Percentiles rank a stretch among this genome's conserved stretches.
Conservation (phyloP, 768 basidiomycete genomes). For the Macrolepiota fuliginosa region DNA sequence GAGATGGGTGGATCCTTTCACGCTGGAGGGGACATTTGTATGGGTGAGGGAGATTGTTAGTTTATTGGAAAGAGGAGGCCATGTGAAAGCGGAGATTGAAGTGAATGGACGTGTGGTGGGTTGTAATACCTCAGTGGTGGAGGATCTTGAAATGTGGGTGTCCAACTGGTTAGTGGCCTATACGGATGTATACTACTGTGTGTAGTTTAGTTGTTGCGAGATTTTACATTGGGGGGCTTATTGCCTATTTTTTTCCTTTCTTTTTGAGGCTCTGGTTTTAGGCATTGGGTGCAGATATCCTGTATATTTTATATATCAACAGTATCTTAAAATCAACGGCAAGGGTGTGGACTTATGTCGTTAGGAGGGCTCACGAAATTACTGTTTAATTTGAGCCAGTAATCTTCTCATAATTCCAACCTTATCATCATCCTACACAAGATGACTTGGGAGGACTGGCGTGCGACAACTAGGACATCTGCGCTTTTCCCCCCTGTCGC, state of each 20-base stretch:
- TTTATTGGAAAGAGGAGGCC: background rate
- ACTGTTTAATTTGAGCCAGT: slow-evolving; percentile 5
- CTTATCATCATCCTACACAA: slow-evolving; percentile 14
- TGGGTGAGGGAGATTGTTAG: background rate
- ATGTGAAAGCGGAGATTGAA: background rate
- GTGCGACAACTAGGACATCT: slow-evolving; percentile 24
- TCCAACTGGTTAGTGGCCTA: too few relatives aligned
- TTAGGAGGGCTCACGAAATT: background rate
- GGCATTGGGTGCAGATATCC: background rate
- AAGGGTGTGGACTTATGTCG: background rate
- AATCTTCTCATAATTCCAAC: slow-evolving; percentile 11
- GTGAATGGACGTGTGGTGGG: background rate
- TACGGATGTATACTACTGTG: background rate
- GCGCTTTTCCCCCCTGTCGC: slow-evolving; percentile 17
- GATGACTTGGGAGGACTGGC: slow-evolving; percentile 11
- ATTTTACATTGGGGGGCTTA: too few relatives aligned
- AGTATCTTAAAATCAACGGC: background rate
- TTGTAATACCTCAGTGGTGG: background rate
- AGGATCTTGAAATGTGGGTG: background rate
- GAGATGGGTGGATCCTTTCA: background rate
- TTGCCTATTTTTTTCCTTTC: too few relatives aligned
- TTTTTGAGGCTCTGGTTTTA: too few relatives aligned
- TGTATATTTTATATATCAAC: background rate
- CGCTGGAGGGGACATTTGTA: background rate
- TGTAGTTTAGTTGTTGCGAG: background rate